Evolutionary conservation across 129 eudicot species (phyloP), one percentile per base, ranked within the genome.

Genomic region (Chrysanthemum makinoi): DNA sequence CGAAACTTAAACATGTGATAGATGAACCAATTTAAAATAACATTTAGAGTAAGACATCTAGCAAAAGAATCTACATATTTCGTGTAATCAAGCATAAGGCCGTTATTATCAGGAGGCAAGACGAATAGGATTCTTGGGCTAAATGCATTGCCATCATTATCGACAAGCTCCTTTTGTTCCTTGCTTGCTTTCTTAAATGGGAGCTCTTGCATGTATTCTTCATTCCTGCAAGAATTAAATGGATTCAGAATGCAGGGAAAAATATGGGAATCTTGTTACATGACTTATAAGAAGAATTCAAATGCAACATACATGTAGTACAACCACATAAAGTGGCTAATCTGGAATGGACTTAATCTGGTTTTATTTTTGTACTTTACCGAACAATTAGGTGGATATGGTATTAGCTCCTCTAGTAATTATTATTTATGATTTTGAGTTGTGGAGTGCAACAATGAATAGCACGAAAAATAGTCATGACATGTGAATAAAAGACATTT

Each of bases 291-390:
- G 28, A 1, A 24, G 28, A 5, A 48, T 48, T 6, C 13, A 48
- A 48, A 48, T 6, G 58, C 58, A 17, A 24, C 60, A 54, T 55
- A 54, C 19, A 20, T 5, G 24, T 58, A n/a, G 15, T 10, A 24
- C 6, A 19, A 19, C 64, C 15, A 19, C n/a, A 59, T 24, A 24
- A 59, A 22, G 64, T 14, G 14, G 64, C 81, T 67, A 50, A 93
- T 96, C 98, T 87, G 86, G 33, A 72, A 58, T 48, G 4, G 80
- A 68, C 60, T 78, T 81, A 63, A 68, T 74, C 75, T 79, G 89
- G 53, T 80, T 82, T 24, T 83, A 44, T 87, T 75, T 81, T 70
- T 85, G 87, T 53, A 58, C 44, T 75, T 85, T 13, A 69, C 82
- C 6, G 83, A 80, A 66, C 74, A 69, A 58, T 73, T 75, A 79